A percentile compares a stretch with the other conserved stretches of the same genome.
phyloP scores from a whole-genome alignment of 2,329 filamentous ascomycete species.

The Domatiomyces globalis region DNA sequence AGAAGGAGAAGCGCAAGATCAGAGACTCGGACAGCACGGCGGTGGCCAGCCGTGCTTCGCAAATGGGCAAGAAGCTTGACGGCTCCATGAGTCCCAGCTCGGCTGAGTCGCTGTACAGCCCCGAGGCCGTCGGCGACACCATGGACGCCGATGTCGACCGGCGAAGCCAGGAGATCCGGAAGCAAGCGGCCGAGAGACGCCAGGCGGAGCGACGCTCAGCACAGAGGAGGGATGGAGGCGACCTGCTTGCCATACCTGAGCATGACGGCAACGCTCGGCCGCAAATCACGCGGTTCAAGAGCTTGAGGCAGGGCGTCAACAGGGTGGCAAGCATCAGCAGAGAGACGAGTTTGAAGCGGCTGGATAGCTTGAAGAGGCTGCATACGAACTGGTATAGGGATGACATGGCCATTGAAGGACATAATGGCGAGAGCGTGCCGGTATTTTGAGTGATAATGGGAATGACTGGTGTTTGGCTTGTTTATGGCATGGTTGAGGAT shows the following conservation, averaged over 20 bases:
- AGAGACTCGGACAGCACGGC: background rate
- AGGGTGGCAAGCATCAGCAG: constrained; percentile 51
- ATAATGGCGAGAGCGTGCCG: constrained; percentile 10
- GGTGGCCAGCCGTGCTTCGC: background rate
- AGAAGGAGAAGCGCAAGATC: background rate
- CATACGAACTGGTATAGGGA: constrained; percentile 16
- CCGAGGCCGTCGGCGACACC: background rate
- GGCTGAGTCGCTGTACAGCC: background rate
- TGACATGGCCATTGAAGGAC: constrained; percentile 14
- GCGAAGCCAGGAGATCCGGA: background rate
- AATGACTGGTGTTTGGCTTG: background rate
- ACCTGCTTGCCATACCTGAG: constrained; percentile 4
- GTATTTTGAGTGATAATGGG: constrained; percentile 7
- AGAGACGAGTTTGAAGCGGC: constrained; percentile 84
- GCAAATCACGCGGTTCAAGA: constrained; percentile 18
- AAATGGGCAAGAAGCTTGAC: background rate
- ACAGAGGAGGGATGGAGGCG: background rate
- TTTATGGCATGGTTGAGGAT: background rate
- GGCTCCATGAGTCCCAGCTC: background rate
- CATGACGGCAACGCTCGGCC: constrained; percentile 5
- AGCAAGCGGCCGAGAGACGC: constrained; percentile 6
- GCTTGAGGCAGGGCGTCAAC: constrained; percentile 13
- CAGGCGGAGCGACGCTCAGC: background rate
- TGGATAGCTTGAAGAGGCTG: constrained; percentile 37
- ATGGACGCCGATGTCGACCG: background rate